phyloP scores from a whole-genome alignment of 1,284 basidiomycete genomes.

The Quambalaria eucalypti region DNA sequence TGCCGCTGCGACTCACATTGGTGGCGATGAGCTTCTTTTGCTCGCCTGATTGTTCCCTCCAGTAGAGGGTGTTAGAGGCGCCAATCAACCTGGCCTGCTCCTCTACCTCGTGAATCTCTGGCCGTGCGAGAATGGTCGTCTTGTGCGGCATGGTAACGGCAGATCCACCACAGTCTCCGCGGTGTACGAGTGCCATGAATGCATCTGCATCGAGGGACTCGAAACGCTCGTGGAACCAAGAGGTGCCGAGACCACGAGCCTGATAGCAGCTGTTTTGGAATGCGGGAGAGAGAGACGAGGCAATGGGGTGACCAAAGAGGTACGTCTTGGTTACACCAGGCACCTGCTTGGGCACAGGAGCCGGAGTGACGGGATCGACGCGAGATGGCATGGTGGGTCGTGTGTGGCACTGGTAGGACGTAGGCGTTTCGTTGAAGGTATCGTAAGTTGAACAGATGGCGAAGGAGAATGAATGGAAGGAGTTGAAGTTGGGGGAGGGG shows the following conservation, averaged over 20 bases:
- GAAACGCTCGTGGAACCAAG: neutral
- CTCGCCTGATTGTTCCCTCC: neutral
- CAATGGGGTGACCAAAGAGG: conserved; percentile 24
- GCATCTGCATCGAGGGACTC: neutral
- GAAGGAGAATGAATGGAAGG: no score
- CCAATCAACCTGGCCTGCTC: neutral
- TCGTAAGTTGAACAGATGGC: no score
- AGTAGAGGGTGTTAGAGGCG: neutral
- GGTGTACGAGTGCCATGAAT: neutral
- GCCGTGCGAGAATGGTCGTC: neutral
- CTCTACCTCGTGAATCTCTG: neutral
- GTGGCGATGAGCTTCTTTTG: neutral
- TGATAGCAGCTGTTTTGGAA: conserved; percentile 23
- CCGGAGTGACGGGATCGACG: conserved; percentile 6
- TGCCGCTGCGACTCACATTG: neutral
- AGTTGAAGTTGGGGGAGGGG: no score
- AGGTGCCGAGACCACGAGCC: conserved; percentile 12
- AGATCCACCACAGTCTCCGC: neutral
- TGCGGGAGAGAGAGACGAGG: conserved; percentile 18
- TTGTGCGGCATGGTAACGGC: neutral
- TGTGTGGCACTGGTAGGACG: conserved; percentile 2
- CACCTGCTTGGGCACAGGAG: conserved; percentile 15
- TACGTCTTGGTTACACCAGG: conserved; percentile 11
- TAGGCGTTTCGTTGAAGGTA: no score
- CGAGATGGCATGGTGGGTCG: neutral